These are phyloP conservation scores for Chaetoscypha palmicola DNA, from an alignment of 2,329 filamentous ascomycete species.

Conservation along the genomic window DNA sequence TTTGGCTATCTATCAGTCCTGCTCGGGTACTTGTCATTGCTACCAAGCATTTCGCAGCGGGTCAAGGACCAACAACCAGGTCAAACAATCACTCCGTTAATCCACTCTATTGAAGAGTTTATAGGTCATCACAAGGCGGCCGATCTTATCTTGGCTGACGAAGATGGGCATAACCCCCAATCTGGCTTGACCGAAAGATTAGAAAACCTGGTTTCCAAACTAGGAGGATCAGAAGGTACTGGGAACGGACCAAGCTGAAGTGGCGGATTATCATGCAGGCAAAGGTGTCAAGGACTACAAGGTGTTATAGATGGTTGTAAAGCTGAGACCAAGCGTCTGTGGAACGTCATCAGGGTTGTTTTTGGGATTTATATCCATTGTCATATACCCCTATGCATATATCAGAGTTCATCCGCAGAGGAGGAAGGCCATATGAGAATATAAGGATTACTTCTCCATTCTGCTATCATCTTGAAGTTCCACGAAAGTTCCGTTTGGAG, in stretches of 20 bases:
- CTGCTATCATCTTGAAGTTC: neutral
- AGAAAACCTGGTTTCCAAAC: conserved; percentile 21
- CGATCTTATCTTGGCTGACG: conserved; percentile 41
- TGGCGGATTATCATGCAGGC: neutral
- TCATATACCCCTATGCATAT: conserved; percentile 6
- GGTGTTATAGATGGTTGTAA: too few relatives aligned
- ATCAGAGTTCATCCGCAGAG: neutral
- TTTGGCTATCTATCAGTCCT: conserved; percentile 82
- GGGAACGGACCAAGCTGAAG: neutral
- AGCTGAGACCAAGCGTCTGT: too few relatives aligned
- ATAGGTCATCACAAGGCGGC: conserved; percentile 52
- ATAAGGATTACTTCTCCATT: neutral
- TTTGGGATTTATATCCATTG: too few relatives aligned
- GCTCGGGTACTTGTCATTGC: conserved; percentile 71
- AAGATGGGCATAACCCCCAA: conserved; percentile 37
- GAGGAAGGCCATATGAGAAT: neutral
- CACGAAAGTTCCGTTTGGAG: neutral
- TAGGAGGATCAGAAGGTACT: conserved; percentile 1
- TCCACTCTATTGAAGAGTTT: conserved; percentile 56
- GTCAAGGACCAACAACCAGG: conserved; percentile 39
- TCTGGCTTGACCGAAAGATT: conserved; percentile 37
- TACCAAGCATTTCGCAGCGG: conserved; percentile 36
- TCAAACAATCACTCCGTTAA: conserved; percentile 41
- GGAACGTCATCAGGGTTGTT: too few relatives aligned
- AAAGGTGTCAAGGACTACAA: too few relatives aligned